Conservation (phyloP, 371 early-diverging fungal genomes). For the Zychaea mexicana region DNA sequence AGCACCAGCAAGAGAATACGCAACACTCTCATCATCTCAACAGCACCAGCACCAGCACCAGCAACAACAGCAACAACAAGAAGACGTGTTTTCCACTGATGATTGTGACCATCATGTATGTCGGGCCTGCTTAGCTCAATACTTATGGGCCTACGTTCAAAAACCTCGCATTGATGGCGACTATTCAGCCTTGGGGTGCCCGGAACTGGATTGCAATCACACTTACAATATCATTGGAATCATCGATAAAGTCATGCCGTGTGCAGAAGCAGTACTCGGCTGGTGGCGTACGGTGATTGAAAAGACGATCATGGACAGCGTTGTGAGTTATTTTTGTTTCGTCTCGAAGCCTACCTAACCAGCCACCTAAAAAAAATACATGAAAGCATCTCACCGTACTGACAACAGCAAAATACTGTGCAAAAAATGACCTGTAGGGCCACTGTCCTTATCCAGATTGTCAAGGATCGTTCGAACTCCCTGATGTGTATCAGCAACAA, state of each 20-base stretch:
- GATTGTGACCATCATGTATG: neutral
- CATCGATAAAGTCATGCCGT: neutral
- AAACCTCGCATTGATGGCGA: neutral
- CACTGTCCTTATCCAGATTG: slow-evolving; percentile 12
- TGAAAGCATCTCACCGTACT: too few relatives aligned
- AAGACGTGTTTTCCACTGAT: too few relatives aligned
- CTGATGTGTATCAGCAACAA: neutral
- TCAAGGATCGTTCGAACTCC: neutral
- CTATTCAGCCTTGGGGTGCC: neutral
- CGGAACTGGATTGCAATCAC: neutral
- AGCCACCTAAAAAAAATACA: neutral
- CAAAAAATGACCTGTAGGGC: too few relatives aligned
- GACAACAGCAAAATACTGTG: too few relatives aligned
- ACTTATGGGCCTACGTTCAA: neutral
- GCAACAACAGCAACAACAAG: too few relatives aligned
- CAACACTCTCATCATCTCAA: too few relatives aligned
- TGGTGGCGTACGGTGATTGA: slow-evolving; percentile 14
- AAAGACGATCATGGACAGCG: slow-evolving; percentile 9
- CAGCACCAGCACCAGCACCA: too few relatives aligned
- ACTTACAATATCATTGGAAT: neutral
- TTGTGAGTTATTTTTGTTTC: neutral
- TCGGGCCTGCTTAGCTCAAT: neutral
- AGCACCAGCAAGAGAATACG: too few relatives aligned
- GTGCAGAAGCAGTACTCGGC: neutral
- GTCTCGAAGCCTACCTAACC: neutral